These are phyloP conservation scores for Eimeria necatrix DNA, from an alignment of 169 alveolate species.

Conservation along the genomic window DNA sequence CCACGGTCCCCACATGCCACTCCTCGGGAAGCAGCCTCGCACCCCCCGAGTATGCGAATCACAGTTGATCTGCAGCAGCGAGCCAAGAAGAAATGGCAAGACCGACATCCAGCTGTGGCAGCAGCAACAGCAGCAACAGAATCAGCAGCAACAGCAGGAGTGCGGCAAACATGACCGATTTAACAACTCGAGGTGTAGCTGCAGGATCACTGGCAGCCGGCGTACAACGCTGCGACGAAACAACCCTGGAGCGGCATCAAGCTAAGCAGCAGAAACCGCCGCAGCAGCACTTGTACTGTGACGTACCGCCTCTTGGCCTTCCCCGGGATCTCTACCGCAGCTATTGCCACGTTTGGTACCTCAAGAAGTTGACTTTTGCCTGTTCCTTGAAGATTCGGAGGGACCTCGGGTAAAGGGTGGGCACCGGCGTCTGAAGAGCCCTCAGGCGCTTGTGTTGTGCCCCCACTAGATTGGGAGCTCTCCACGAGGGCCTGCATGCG, in stretches of 20 bases:
- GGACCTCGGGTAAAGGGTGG: neutral
- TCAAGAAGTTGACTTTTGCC: neutral
- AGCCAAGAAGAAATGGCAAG: neutral
- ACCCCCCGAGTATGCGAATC: slow-evolving; percentile 40
- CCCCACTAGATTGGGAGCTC: neutral
- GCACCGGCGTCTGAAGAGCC: neutral
- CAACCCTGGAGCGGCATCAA: too few species aligned
- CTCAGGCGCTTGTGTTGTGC: neutral
- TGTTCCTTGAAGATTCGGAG: neutral
- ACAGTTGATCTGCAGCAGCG: slow-evolving; percentile 41
- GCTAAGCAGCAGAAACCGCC: neutral
- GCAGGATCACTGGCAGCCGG: neutral
- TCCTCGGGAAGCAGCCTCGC: slow-evolving; percentile 11
- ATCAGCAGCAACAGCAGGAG: slow-evolving; percentile 44
- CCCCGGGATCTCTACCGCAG: slow-evolving; percentile 62
- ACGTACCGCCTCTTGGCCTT: neutral
- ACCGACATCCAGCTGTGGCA: neutral
- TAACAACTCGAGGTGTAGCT: neutral
- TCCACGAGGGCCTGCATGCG: neutral
- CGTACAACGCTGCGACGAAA: too few species aligned
- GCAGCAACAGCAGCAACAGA: neutral
- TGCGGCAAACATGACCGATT: neutral
- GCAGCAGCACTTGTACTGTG: slow-evolving; percentile 23
- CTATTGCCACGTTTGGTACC: neutral
- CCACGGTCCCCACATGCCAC: slow-evolving; percentile 1